A percentile compares a stretch with the other conserved stretches of the same genome.
Evolutionary conservation across 352 stramenopile species (phyloP).

Genomic region (Peronospora tabacina): DNA sequence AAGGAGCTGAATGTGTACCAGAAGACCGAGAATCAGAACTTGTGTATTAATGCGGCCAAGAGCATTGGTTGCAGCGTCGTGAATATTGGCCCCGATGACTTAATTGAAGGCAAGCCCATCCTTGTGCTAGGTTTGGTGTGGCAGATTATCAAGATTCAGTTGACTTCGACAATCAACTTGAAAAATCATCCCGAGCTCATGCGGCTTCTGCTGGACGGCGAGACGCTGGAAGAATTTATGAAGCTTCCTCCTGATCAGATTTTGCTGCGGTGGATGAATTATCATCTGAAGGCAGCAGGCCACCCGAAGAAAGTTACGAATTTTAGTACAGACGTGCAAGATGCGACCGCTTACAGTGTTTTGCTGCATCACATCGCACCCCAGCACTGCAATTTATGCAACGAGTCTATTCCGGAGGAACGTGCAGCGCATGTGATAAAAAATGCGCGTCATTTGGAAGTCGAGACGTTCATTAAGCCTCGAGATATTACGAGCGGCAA

Average conservation of each 20-base stretch:
- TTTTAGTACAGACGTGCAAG: constrained; percentile 72
- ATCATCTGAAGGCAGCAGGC: constrained; percentile 78
- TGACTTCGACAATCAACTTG: constrained; percentile 88
- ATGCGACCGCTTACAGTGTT: constrained; percentile 82
- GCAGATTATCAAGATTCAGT: constrained; percentile 92
- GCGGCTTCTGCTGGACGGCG: constrained; percentile 73
- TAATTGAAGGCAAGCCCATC: constrained; percentile 82
- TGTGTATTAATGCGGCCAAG: constrained; percentile 91
- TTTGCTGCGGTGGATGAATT: constrained; percentile 91
- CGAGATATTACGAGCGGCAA: constrained; percentile 88
- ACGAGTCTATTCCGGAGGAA: constrained; percentile 46
- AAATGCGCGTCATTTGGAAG: constrained; percentile 73
- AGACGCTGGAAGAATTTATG: constrained; percentile 86
- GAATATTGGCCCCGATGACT: constrained; percentile 86
- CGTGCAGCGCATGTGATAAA: constrained; percentile 74
- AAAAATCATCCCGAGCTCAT: constrained; percentile 90
- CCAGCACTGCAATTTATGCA: constrained; percentile 55
- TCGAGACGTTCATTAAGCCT: constrained; percentile 90
- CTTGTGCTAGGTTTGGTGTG: constrained; percentile 89
- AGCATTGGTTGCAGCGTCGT: constrained; percentile 90
- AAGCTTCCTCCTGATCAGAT: constrained; percentile 88
- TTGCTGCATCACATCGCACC: constrained; percentile 85
- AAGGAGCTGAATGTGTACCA: constrained; percentile 84
- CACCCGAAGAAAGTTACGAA: constrained; percentile 72
- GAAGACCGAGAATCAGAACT: constrained; percentile 87